These are phyloP conservation scores for Suillus americanus DNA, from an alignment of 768 basidiomycete genomes.

Conservation along the genomic window DNA sequence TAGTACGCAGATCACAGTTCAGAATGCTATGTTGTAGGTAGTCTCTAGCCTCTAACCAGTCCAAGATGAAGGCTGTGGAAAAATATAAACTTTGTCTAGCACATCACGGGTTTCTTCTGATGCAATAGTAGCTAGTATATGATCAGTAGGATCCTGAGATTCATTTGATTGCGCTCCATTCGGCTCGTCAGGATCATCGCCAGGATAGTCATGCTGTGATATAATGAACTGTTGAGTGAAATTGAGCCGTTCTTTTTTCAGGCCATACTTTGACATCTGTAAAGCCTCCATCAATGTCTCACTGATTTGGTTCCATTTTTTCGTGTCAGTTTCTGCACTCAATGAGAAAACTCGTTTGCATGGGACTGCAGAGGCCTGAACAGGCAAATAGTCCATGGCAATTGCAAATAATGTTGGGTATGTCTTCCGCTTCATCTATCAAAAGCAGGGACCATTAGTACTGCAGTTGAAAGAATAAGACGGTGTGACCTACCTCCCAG, in stretches of 20 bases:
- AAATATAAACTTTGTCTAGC: no score
- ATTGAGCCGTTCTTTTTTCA: slow-evolving; percentile 21
- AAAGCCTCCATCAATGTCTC: slow-evolving; percentile 1
- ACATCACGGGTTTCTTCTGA: no score
- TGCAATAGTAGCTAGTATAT: no score
- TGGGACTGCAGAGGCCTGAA: slow-evolving; percentile 23
- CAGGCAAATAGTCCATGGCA: slow-evolving; percentile 1
- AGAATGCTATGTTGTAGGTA: no score
- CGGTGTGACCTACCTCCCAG: neutral
- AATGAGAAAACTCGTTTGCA: slow-evolving; percentile 24
- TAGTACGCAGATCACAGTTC: no score
- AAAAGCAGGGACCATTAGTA: neutral
- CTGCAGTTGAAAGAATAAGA: neutral
- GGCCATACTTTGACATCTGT: slow-evolving; percentile 31
- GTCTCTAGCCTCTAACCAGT: no score
- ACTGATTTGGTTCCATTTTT: neutral
- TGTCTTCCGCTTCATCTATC: neutral
- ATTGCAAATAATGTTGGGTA: slow-evolving; percentile 2
- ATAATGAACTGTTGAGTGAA: slow-evolving; percentile 11
- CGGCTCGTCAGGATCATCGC: no score
- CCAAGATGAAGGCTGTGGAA: no score
- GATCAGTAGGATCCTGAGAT: no score
- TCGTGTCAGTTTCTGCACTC: slow-evolving; percentile 5
- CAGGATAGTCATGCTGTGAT: neutral
- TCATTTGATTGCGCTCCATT: no score